Conservation (phyloP, 257 asterid species). For the Fraxinus pennsylvanica region DNA sequence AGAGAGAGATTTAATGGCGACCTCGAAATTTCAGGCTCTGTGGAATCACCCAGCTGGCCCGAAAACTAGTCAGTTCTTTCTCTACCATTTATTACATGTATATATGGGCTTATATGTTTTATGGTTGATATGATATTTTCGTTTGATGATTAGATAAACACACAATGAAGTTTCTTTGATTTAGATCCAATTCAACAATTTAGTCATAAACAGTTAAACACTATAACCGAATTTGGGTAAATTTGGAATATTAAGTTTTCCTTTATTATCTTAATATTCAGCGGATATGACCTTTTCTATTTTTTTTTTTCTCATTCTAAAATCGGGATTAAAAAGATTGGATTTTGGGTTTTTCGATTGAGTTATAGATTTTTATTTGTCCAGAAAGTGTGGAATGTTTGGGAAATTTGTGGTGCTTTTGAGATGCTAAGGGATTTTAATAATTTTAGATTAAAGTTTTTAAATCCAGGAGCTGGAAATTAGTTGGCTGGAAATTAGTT, state of each 20-base stretch:
- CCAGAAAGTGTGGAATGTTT: neutral
- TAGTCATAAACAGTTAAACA: neutral
- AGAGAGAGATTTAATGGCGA: constrained; percentile 41
- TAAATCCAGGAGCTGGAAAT: neutral
- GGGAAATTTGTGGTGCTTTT: neutral
- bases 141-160: neutral
- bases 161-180: neutral
- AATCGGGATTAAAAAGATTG: neutral
- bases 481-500: neutral
- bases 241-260: neutral
- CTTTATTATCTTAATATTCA: neutral
- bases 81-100: neutral
- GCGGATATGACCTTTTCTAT: neutral
- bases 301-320: neutral
- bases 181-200: neutral
- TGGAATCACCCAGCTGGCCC: constrained; percentile 75
- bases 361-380: neutral
- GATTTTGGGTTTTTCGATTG: neutral
- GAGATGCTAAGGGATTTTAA: neutral
- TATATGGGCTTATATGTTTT: neutral
- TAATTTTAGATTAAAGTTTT: neutral
- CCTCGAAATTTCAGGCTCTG: constrained; percentile 50
- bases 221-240: neutral
- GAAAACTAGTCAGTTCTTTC: constrained; percentile 49
- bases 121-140: neutral